Base-by-base conservation (phyloP, 73 alveolate species). In the Paramecium primaurelia region DNA sequence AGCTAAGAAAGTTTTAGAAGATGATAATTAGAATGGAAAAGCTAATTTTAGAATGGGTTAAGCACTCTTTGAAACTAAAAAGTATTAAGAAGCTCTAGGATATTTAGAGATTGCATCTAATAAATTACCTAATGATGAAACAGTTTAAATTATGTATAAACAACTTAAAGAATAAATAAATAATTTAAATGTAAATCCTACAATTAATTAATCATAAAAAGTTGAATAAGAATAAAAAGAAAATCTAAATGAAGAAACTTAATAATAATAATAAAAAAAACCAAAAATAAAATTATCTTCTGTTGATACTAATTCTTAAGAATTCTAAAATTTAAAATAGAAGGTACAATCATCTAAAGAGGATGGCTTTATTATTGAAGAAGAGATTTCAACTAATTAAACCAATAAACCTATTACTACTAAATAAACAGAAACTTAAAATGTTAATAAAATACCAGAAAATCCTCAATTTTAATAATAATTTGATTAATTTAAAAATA, bases 21-120 rank as follows among this genome's bases (percentile, higher is more conserved):
- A 59, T 44, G 94, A 89, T 40, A 36, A 36, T 3, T 40, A 64
- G 8, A 89, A 89, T 71, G 32, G 58, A 71, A 95, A 94, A 75
- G 98, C 94, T 28, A 92, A 94, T 86, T 95, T 86, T 51, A 87
- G 97, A 92, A 69, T 94, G 92, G 98, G 97, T 6, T 86, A 94
- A 69, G 96, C 97, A 4, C 88, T 93, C 51, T 92, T 89, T 64
- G 94, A 94, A 30, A 86, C 92, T 77, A 71, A 94, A 49, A 94
- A 89, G 85, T 92, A 54, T 94, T 96, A 95, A 64, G 93, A 93
- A 37, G 97, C 98, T 59, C 86, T 59, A 69, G 71, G 92, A 14
- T 94, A 51, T 88, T 73, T 95, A 84, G 95, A 94, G 77, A 92
- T 92, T 83, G 98, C 98, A 11, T 73, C 87, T 25, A 14, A 89